Evolutionary conservation across 2,329 filamentous ascomycete genomes (phyloP), one percentile per base, ranked within the genome.

Genomic region (Claviceps fusiformis): DNA sequence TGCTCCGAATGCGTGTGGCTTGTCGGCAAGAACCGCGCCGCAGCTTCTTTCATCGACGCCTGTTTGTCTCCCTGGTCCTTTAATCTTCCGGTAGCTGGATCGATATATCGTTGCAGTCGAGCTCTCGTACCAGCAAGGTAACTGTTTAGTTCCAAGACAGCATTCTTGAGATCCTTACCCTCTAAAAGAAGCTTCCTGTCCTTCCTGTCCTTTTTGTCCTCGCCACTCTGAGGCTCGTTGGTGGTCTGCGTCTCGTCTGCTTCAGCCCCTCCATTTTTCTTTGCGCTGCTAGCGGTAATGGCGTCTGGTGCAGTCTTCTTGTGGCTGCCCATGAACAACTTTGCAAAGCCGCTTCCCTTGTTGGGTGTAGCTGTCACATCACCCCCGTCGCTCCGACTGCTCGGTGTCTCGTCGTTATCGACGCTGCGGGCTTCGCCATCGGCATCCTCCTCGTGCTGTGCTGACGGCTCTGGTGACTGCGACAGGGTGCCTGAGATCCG

Each of bases 41-140:
- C 73, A 2, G 73, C 72, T 33, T 78, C 73, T 55, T 80, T 74
- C 5, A 70, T 66, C 1, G 73, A 70, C 6, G 70, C 73, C 54
- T 73, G 72, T 31, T 71, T 65, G 52, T 75, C 69, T 24, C 60
- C 70, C n/a, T 70, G 65, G 2, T 74, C 74, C 65, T 80, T 81
- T n/a, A 85, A 66, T 58, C 78, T 81, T 27, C 81, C 82, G 0
- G 81, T 85, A 11, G 73, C 75, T 0, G 82, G 80, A 60, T 85
- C 81, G 55, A 85, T 74, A 33, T 81, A 75, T 10, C 79, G 73
- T 64, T 85, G 81, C 50, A 85, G 71, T 27, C 81, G 76, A 24
- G 80, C 78, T 57, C 93, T 83, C 19, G 91, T 89, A 59, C 95
- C 89, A 0, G 90, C 92, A 8, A 98, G 78, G 65, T 95, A 98